phyloP scores from a whole-genome alignment of 192 early-diverging fungal genomes.

The Jimgerdemannia lactiflua region DNA sequence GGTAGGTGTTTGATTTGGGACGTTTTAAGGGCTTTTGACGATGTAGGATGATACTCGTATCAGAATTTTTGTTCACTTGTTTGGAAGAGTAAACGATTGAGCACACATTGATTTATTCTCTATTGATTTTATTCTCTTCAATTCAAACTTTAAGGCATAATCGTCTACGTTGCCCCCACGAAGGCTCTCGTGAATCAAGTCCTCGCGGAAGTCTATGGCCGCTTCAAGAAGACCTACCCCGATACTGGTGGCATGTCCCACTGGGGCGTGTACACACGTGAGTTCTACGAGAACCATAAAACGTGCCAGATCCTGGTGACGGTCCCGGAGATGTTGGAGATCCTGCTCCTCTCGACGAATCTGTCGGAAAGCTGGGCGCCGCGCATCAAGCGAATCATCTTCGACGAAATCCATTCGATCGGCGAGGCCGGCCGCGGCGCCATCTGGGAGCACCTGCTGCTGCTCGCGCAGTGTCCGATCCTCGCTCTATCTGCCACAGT shows the following conservation, averaged over 20 bases:
- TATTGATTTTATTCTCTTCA: no score
- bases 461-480: slow-evolving; percentile 37
- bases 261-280: slow-evolving; percentile 39
- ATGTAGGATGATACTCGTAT: no score
- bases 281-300: slow-evolving; percentile 24
- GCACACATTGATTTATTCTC: no score
- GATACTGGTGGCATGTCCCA: slow-evolving; percentile 7
- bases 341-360: slow-evolving; percentile 25
- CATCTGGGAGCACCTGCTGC: slow-evolving; percentile 38
- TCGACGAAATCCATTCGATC: slow-evolving; percentile 43
- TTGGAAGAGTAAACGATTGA: no score
- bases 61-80: no score
- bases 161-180: slow-evolving; percentile 44
- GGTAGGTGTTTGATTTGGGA: no score
- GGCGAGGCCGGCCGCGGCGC: slow-evolving; percentile 25
- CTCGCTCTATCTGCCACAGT: slow-evolving; percentile 42
- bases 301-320: slow-evolving; percentile 38
- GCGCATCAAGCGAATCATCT: slow-evolving; percentile 39
- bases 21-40: no score
- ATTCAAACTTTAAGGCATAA: slow-evolving; percentile 12
- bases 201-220: slow-evolving; percentile 39
- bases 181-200: slow-evolving; percentile 47
- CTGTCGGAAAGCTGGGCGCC: slow-evolving; percentile 14
- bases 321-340: slow-evolving; percentile 35
- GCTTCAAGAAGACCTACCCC: slow-evolving; percentile 34